These are phyloP conservation scores for Rugonectria rugulosa DNA, from an alignment of 2,329 filamentous ascomycete species.

Conservation along the genomic window DNA sequence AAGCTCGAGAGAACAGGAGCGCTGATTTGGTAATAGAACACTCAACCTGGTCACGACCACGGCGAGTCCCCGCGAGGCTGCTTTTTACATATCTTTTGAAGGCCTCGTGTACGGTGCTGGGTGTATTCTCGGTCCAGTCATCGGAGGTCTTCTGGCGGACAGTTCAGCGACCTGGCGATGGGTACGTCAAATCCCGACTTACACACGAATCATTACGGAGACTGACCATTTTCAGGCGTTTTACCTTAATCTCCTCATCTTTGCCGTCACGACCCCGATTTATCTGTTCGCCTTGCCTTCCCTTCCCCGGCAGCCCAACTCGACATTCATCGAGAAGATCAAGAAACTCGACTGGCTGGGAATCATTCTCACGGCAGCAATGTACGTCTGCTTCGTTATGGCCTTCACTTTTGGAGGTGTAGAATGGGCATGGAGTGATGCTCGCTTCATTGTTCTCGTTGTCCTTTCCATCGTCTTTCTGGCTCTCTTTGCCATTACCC, in stretches of 20 bases:
- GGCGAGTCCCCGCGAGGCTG: slow-evolving; percentile 32
- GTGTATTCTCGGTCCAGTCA: slow-evolving; percentile 49
- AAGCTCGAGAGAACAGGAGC: neutral
- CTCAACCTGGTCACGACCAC: slow-evolving; percentile 21
- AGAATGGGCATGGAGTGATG: slow-evolving; percentile 54
- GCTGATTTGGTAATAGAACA: slow-evolving; percentile 15
- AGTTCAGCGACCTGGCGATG: slow-evolving; percentile 51
- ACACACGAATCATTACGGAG: no score
- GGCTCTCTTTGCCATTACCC: slow-evolving; percentile 43
- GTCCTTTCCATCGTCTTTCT: slow-evolving; percentile 49
- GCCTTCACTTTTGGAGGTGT: slow-evolving; percentile 58
- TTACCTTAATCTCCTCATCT: slow-evolving; percentile 64
- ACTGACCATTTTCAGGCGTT: slow-evolving; percentile 49
- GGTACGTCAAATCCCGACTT: slow-evolving; percentile 23
- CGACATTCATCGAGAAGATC: slow-evolving; percentile 39
- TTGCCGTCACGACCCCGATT: slow-evolving; percentile 41
- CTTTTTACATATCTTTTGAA: slow-evolving; percentile 36
- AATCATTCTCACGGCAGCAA: slow-evolving; percentile 49
- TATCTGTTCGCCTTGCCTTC: slow-evolving; percentile 41
- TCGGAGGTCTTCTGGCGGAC: slow-evolving; percentile 53
- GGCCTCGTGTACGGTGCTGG: slow-evolving; percentile 50
- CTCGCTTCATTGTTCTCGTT: slow-evolving; percentile 53
- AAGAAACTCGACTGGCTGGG: slow-evolving; percentile 55
- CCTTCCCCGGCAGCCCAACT: slow-evolving; percentile 30
- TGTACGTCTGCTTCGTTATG: slow-evolving; percentile 51